These are phyloP conservation scores for Wickerhamomyces canadensis DNA, from an alignment of 805 yeast genomes.

Conservation along the genomic window DNA sequence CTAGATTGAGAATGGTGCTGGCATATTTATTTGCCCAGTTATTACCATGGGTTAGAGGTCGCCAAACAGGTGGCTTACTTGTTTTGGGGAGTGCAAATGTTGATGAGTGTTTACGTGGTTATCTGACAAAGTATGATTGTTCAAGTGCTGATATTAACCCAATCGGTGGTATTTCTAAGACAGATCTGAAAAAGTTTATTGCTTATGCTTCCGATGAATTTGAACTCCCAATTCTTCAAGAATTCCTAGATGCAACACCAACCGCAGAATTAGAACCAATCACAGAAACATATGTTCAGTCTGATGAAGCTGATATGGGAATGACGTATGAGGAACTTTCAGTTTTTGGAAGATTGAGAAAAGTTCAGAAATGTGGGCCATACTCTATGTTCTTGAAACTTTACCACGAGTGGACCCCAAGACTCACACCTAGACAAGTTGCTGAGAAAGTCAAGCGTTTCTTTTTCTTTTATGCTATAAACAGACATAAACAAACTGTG, in stretches of 20 bases:
- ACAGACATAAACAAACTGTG: conserved; percentile 97
- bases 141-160: conserved; percentile 97
- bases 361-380: conserved; percentile 94
- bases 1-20: conserved; percentile 90
- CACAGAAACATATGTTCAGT: conserved; percentile 85
- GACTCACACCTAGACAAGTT: conserved; percentile 73
- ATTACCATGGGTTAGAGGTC: conserved; percentile 88
- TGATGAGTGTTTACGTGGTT: conserved; percentile 94
- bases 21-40: conserved; percentile 91
- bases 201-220: conserved; percentile 67
- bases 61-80: conserved; percentile 62
- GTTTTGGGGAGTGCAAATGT: conserved; percentile 97
- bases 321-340: conserved; percentile 94
- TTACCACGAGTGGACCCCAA: conserved; percentile 88
- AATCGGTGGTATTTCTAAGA: conserved; percentile 97
- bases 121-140: conserved; percentile 93
- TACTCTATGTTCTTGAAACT: conserved; percentile 88
- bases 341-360: conserved; percentile 83
- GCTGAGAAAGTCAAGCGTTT: conserved; percentile 91
- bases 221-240: conserved; percentile 68
- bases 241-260: conserved; percentile 87
- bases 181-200: conserved; percentile 83
- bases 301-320: conserved; percentile 98
- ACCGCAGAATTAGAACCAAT: conserved; percentile 98
- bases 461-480: conserved; percentile 90